Base-by-base conservation (phyloP, 208 protist species). In the Sergeia podlipaevii region DNA sequence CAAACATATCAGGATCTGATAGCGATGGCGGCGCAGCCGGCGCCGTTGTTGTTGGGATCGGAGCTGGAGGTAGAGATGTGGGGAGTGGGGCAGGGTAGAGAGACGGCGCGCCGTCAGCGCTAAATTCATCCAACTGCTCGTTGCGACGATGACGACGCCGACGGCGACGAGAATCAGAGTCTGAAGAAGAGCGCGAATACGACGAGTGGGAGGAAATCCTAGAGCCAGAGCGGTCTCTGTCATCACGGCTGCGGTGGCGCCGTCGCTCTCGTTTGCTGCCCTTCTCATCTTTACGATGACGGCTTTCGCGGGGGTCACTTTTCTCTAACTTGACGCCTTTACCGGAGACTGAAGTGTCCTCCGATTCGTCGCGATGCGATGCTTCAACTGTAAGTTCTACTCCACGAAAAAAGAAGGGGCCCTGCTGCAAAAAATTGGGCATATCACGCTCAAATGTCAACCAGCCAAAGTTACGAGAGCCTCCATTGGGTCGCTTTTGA, bases 1-100 rank as follows among this genome's bases (percentile, higher is more conserved):
- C 55, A 47, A 65, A 74, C 7, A 45, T 17, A 7, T 70, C 68
- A 27, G 46, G 28, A 15, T 18, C 27, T 48, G 36, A 41, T 23
- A 28, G 53, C 8, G 24, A 13, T 20, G 53, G 39, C 13, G 53
- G 36, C 3, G 53, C 15, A 26, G 17, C 36, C 11, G 20, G 17
- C n/a, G n/a, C n/a, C n/a, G 39, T 15, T 15, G 33, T 38, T 38
- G 33, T 10, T 38, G 33, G 33, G 33, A 38, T 38, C 8, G 46
- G 46, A 6, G 24, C 24, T 8, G 46, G 46, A 52, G 46, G 46
- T 33, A n/a, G 24, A 52, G n/a, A n/a, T n/a, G n/a, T n/a, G 42
- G 42, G 7, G 42, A 21, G 11, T n/a, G 42, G 8, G 42, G 42
- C 18, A 21, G 42, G 10, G 7, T 15, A 15, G 11, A 38, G 34